These are phyloP conservation scores for Naganishia onofrii DNA, from an alignment of 768 basidiomycete species.

Conservation along the genomic window DNA sequence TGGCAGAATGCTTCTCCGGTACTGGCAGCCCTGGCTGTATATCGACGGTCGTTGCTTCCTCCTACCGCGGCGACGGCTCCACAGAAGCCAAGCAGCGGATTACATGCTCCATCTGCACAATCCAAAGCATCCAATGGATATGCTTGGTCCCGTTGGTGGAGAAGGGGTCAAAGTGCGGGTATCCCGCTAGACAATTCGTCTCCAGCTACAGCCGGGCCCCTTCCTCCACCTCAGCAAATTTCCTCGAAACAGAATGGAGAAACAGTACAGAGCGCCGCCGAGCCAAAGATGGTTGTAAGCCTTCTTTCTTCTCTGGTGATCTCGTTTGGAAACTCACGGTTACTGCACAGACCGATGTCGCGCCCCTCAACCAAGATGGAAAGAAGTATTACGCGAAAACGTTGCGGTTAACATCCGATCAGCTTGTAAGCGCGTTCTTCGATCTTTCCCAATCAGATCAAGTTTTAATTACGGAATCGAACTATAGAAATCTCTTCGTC, in stretches of 20 bases:
- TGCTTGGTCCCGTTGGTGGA: slow-evolving; percentile 53
- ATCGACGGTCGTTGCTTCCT: slow-evolving; percentile 58
- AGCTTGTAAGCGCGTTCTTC: slow-evolving; percentile 63
- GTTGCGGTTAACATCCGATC: slow-evolving; percentile 85
- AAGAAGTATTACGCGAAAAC: slow-evolving; percentile 80
- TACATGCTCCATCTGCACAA: slow-evolving; percentile 24
- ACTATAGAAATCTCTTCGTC: slow-evolving; percentile 71
- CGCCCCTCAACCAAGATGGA: not conserved
- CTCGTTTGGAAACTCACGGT: not conserved
- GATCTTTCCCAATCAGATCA: too few species aligned
- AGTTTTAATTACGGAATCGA: not conserved
- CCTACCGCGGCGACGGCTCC: slow-evolving; percentile 27
- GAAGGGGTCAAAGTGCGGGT: slow-evolving; percentile 38
- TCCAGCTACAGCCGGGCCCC: not conserved
- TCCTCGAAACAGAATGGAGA: not conserved
- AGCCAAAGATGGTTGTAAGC: not conserved
- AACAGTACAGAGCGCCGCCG: not conserved
- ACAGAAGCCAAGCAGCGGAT: not conserved
- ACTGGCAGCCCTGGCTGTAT: slow-evolving; percentile 68
- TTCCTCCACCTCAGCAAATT: not conserved
- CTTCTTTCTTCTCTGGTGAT: not conserved
- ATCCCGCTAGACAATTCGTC: slow-evolving; percentile 23
- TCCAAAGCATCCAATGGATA: slow-evolving; percentile 38
- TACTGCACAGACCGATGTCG: not conserved
- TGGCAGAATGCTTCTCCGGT: slow-evolving; percentile 70